Conservation (phyloP, 2,329 filamentous ascomycete species). For the Trichophyton schoenleinii region DNA sequence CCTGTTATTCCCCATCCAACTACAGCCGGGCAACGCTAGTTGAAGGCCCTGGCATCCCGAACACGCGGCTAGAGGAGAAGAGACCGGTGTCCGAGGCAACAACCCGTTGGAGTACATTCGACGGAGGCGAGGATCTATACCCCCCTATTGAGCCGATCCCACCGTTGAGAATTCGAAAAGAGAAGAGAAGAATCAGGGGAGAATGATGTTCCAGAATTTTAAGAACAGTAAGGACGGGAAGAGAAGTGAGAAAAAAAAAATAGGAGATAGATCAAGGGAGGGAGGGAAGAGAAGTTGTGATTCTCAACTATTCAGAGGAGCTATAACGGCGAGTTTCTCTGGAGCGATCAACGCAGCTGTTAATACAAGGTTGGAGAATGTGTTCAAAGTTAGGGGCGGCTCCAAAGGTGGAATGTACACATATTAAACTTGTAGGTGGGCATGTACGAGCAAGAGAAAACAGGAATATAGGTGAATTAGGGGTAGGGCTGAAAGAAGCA, state of each 20-base stretch:
- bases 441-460: neutral
- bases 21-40: neutral
- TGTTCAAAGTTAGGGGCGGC: neutral
- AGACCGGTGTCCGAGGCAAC: neutral
- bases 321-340: neutral
- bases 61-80: neutral
- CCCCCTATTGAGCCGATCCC: neutral
- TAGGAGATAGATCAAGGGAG: neutral
- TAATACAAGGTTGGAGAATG: slow-evolving; percentile 5
- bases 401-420: slow-evolving; percentile 6
- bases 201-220: neutral
- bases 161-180: slow-evolving; percentile 1
- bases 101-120: neutral
- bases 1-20: neutral
- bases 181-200: neutral
- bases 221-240: too few relatives aligned
- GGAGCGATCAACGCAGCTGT: slow-evolving; percentile 9
- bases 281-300: neutral
- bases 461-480: neutral
- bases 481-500: neutral
- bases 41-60: neutral
- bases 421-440: slow-evolving; percentile 1
- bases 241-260: neutral
- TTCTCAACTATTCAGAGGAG: neutral
- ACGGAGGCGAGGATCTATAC: neutral